Base-by-base conservation (phyloP, 805 yeast genomes). In the Kurtzmaniella fragi region DNA sequence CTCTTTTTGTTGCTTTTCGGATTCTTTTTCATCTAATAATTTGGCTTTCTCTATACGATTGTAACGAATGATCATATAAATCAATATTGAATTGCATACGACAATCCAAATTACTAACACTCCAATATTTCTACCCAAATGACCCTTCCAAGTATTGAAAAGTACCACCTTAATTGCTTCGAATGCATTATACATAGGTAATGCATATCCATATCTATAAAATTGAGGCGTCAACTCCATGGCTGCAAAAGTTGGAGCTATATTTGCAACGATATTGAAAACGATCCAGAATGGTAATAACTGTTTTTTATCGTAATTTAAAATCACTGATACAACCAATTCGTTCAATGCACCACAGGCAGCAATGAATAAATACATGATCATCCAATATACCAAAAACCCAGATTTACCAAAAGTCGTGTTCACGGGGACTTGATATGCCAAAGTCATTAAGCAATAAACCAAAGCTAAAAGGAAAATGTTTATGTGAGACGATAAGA, bases 141-240 rank as follows among this genome's bases (percentile, higher is more conserved):
- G 38, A 3, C 64, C 64, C 44, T 59, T 61, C 56, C 59, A 58
- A 2, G 65, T 60, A 39, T 62, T 39, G 35, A 61, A 63, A 38
- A 62, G 59, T 6, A 62, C 54, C 14, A 63, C 65, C 41, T 53
- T 58, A 39, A 60, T 47, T 1, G 57, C 53, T 37, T 60, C 62
- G 34, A 54, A 62, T 0, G 55, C 49, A 35, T 61, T 59, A 43
- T 45, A 54, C 63, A 63, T 60, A 3, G 68, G 70, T 45, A 62
- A 41, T 10, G 64, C 66, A 43, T 64, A 63, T 1, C 70, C 70
- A 40, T 53, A 62, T 32, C 59, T 50, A 41, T 50, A 62, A 32
- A 64, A 54, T 8, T 49, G 48, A 0, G 71, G 66, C 17, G 47
- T 41, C 28, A 65, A 48, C 4, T 47, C 62, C 28, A 63, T 45